Base-by-base conservation (phyloP, 768 basidiomycete genomes). In the Gloeophyllum trabeum region DNA sequence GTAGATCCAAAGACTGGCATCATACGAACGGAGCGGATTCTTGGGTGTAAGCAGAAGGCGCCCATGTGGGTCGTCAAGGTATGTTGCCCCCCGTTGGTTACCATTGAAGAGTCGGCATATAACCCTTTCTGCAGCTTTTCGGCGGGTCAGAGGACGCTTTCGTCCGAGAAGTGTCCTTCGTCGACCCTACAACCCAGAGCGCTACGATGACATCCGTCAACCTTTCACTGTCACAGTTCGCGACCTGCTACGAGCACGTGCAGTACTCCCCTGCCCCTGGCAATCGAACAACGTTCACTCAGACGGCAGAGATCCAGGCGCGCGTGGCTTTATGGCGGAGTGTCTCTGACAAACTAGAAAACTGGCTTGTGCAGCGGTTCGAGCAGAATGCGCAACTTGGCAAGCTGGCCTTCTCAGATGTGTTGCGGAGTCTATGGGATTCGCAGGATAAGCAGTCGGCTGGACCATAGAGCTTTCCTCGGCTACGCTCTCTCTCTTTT, bases 41-140 rank as follows among this genome's bases (percentile, higher is more conserved):
- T 92, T 46, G 89, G 89, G 21, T 91, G 89, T 60, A 90, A 92
- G 60, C 93, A 97, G 61, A 88, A 88, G 53, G 70, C 91, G 34
- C 93, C 93, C 36, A 59, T 56, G 54, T 97, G 93, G 93, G 88
- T 96, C 42, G 80, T 94, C 47, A 93, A 86, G 71, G 92, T 92
- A 54, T 47, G 76, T 61, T 40, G 16, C 28, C 37, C 10, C 16
- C 23, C 10, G 20, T 24, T 37, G 34, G n/a, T n/a, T n/a, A n/a
- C n/a, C n/a, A 34, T 19, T 46, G 24, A 10, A 5, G 26, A 19
- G 3, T 22, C 35, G 10, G 19, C 25, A 18, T 7, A n/a, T n/a
- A n/a, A n/a, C n/a, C n/a, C n/a, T n/a, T n/a, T n/a, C n/a, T n/a
- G 35, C 54, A 92, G 90, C 61, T 94, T 20, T 87, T 94, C 44